Conservation (phyloP, 176 grass and related monocot genomes). For the Tuctoria greenei region DNA sequence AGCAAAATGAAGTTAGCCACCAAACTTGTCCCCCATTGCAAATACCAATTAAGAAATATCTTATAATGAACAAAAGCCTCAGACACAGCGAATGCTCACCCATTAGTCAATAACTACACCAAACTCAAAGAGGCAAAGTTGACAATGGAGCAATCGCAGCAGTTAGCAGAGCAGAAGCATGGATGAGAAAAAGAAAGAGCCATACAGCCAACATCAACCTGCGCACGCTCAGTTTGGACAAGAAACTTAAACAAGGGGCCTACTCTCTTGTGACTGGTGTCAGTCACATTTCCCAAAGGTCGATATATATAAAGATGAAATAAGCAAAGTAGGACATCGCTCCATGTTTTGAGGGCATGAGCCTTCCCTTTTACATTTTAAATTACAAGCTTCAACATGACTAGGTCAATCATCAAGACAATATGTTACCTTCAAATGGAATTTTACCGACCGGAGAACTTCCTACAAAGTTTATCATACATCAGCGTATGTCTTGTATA, state of each 20-base stretch:
- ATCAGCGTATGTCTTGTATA: not conserved
- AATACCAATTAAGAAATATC: slow-evolving; percentile 7
- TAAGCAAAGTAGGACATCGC: slow-evolving; percentile 48
- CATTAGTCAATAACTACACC: slow-evolving; percentile 47
- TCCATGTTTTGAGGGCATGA: slow-evolving; percentile 90
- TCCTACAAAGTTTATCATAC: not conserved
- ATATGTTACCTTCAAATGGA: slow-evolving; percentile 22
- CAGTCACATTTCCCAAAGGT: slow-evolving; percentile 60
- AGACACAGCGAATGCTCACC: slow-evolving; percentile 39
- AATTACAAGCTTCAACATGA: slow-evolving; percentile 35
- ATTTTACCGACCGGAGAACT: slow-evolving; percentile 11
- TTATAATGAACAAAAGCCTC: slow-evolving; percentile 20
- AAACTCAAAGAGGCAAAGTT: slow-evolving; percentile 50
- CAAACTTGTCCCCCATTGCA: slow-evolving; percentile 26
- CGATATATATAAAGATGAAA: slow-evolving; percentile 49
- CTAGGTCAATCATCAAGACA: slow-evolving; percentile 19
- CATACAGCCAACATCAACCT: slow-evolving; percentile 19
- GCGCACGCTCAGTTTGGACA: slow-evolving; percentile 36
- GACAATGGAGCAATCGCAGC: slow-evolving; percentile 38
- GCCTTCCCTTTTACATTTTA: slow-evolving; percentile 45
- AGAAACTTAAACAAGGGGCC: slow-evolving; percentile 46
- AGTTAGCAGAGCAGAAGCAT: not conserved
- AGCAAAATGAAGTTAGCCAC: slow-evolving; percentile 9
- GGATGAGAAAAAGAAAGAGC: not conserved
- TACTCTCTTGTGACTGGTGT: slow-evolving; percentile 58